Evolutionary conservation across 352 stramenopile species (phyloP), one percentile per base, ranked within the genome.

Genomic region (Phytophthora vignae): DNA sequence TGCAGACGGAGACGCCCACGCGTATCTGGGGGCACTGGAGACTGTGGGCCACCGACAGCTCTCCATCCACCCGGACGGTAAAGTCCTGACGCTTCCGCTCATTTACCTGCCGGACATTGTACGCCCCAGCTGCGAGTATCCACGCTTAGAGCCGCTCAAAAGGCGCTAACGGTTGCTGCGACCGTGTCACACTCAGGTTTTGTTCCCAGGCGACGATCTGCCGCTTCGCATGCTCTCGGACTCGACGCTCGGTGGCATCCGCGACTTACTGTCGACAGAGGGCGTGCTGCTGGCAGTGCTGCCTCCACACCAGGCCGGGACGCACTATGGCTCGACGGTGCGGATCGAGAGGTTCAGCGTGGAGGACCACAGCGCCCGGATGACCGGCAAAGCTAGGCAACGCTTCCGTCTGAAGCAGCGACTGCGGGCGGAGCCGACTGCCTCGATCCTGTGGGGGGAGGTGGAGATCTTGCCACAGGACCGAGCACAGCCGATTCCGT

Each of bases 181-280:
- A 40, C 52, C 17, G 21, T 44, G 21, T 19, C 10, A 27, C 21
- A 9, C 21, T 40, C 58, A 96, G 88, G 84, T 96, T 60, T 78
- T 96, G 19, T 96, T 96, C 66, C 90, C 90, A 17, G 88, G 89
- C 12, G 88, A 95, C 40, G 83, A 91, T 60, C 64, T 96, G 2
- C 88, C 90, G 21, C 64, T 96, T 69, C 81, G 90, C 6, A 78
- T 95, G 81, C 78, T 96, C 2, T 90, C 87, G 1, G 78, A 88
- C 31, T 83, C 76, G 15, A 85, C 68, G 36, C 53, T 94, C 9
- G 76, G 79, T 3, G 63, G 77, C 1, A 83, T 95, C 11, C 78
- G 76, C 52, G 64, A 78, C 15, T 67, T 90, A 11, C 62, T 93
- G 3, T 72, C 73, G 4, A 80, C 54, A 36, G 83, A 90, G 22